Percentiles rank a stretch among this genome's conserved stretches.
phyloP scores from a whole-genome alignment of 2,329 filamentous ascomycete species.

The Exophiala mesophila region DNA sequence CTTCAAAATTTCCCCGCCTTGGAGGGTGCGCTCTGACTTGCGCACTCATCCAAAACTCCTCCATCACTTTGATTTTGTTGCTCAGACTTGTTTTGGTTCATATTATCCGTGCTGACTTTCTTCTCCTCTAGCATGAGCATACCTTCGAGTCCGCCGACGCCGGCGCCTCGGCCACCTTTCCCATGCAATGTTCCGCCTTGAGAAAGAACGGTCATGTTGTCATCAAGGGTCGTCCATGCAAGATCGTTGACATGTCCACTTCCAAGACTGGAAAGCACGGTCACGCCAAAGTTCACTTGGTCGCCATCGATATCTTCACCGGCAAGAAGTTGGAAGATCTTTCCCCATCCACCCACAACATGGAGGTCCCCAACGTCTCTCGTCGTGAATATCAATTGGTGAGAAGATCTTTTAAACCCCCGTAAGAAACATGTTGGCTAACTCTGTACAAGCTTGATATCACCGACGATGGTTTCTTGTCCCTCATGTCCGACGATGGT shows the following conservation, averaged over 20 bases:
- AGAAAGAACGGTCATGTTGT: conserved; percentile 98
- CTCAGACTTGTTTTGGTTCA: background rate
- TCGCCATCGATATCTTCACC: conserved; percentile 98
- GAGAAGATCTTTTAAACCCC: conserved; percentile 44
- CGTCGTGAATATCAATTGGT: conserved; percentile 93
- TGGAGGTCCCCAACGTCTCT: conserved; percentile 86
- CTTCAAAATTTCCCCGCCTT: conserved; percentile 24
- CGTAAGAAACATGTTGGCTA: too few species aligned
- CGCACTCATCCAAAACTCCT: conserved; percentile 22
- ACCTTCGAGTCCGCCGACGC: conserved; percentile 93
- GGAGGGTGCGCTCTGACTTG: conserved; percentile 19
- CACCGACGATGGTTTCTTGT: conserved; percentile 89
- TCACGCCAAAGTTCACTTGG: conserved; percentile 99
- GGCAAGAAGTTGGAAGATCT: conserved; percentile 99
- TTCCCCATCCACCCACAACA: conserved; percentile 85
- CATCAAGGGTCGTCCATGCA: conserved; percentile 98
- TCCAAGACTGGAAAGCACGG: conserved; percentile 99
- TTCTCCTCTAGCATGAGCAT: conserved; percentile 56
- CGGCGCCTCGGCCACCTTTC: conserved; percentile 88
- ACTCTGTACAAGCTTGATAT: conserved; percentile 68
- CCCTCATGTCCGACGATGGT: conserved; percentile 83
- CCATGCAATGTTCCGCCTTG: conserved; percentile 99
- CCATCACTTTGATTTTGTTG: conserved; percentile 7
- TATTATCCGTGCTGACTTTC: conserved; percentile 22
- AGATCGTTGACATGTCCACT: conserved; percentile 99